A percentile compares a stretch with the other conserved stretches of the same genome.
These are phyloP conservation scores for Rutstroemia sydowiana DNA, from an alignment of 2,329 filamentous ascomycete genomes.

Conservation along the genomic window DNA sequence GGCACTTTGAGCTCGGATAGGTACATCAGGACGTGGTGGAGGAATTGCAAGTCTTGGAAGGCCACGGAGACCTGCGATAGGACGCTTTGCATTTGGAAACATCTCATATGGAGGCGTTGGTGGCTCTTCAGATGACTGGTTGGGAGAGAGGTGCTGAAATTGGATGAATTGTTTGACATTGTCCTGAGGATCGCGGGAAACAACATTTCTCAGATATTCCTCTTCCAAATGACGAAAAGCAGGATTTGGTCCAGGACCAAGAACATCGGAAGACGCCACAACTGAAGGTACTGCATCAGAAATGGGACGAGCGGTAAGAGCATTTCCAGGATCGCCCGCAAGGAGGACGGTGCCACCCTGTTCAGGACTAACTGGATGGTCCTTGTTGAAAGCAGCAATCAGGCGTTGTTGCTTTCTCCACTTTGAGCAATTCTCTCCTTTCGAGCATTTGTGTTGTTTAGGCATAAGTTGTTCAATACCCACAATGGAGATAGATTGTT, in stretches of 20 bases:
- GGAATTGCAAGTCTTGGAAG: slow-evolving; percentile 59
- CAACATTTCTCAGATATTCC: slow-evolving; percentile 60
- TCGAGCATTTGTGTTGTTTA: slow-evolving; percentile 75
- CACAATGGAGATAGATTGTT: slow-evolving; percentile 83
- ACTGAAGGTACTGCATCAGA: slow-evolving; percentile 76
- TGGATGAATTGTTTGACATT: slow-evolving; percentile 86
- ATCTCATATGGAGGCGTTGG: slow-evolving; percentile 65
- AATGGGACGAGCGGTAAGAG: slow-evolving; percentile 59
- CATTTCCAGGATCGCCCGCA: slow-evolving; percentile 71
- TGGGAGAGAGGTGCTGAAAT: slow-evolving; percentile 64
- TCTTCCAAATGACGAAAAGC: slow-evolving; percentile 67
- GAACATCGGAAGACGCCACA: slow-evolving; percentile 82
- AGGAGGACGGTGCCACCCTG: slow-evolving; percentile 64
- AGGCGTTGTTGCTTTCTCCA: slow-evolving; percentile 74
- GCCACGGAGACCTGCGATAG: slow-evolving; percentile 48
- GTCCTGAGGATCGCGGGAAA: slow-evolving; percentile 76
- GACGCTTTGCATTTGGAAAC: slow-evolving; percentile 37
- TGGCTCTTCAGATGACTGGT: slow-evolving; percentile 45
- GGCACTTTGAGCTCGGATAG: slow-evolving; percentile 27
- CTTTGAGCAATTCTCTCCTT: slow-evolving; percentile 79
- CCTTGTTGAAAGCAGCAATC: slow-evolving; percentile 65
- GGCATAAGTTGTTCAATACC: slow-evolving; percentile 85
- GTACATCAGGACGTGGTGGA: slow-evolving; percentile 25
- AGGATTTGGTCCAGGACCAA: slow-evolving; percentile 62
- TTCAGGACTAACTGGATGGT: slow-evolving; percentile 56